Conservation (phyloP, 352 stramenopile species). For the Pythium diclinum region DNA sequence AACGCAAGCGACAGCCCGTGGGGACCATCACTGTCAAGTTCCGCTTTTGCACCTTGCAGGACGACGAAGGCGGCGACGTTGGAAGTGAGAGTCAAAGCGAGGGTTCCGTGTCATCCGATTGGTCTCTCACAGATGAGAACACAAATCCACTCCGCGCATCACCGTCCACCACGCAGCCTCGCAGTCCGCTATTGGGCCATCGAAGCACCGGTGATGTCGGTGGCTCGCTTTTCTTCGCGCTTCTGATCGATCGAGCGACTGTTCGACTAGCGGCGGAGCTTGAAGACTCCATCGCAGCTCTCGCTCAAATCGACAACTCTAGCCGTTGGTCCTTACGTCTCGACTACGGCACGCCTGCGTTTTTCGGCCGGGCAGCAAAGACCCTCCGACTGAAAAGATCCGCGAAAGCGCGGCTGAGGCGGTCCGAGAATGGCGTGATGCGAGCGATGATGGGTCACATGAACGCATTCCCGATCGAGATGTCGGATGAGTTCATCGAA, state of each 20-base stretch:
- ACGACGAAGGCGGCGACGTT: neutral
- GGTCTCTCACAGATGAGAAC: constrained; percentile 1
- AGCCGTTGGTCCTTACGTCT: constrained; percentile 10
- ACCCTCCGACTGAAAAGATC: constrained; percentile 18
- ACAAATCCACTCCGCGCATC: neutral
- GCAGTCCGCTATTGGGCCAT: neutral
- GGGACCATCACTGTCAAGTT: constrained; percentile 21
- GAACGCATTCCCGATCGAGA: constrained; percentile 28
- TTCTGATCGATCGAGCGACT: constrained; percentile 4
- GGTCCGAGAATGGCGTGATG: neutral
- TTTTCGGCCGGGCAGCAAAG: constrained; percentile 13
- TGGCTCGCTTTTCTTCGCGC: constrained; percentile 5
- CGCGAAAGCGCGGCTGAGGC: constrained; percentile 13
- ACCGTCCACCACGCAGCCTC: neutral
- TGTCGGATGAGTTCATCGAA: constrained; percentile 9
- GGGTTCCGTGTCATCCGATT: neutral
- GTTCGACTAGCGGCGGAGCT: neutral
- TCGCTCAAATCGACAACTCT: neutral
- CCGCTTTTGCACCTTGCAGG: constrained; percentile 4
- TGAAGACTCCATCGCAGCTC: neutral
- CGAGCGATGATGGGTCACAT: constrained; percentile 16
- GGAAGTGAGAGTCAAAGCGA: neutral
- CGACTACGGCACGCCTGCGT: constrained; percentile 22
- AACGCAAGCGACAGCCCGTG: constrained; percentile 4
- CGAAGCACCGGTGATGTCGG: neutral